Conservation (phyloP, 495 filamentous ascomycete species). For the Acidiella bohemica region DNA sequence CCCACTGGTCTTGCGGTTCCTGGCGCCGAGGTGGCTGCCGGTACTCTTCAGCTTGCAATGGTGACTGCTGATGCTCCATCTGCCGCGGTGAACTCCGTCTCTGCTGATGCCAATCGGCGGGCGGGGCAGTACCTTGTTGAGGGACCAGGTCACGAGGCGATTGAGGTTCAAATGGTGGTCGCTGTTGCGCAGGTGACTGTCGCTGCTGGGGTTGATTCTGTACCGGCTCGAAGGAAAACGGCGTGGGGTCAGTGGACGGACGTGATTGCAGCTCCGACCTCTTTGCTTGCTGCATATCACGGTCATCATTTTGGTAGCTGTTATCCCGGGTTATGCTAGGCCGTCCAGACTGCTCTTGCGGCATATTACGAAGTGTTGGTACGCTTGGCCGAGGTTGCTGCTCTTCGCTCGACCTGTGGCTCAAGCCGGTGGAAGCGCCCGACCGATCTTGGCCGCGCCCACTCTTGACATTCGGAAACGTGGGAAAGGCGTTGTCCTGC, state of each 20-base stretch:
- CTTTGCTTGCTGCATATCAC: background rate
- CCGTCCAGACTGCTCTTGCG: background rate
- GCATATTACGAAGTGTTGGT: background rate
- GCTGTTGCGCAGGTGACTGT: background rate
- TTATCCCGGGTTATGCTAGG: background rate
- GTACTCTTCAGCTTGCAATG: background rate
- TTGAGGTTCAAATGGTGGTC: too few species aligned
- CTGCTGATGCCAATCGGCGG: background rate
- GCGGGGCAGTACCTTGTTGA: too few species aligned
- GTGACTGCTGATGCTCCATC: background rate
- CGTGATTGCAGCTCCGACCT: background rate
- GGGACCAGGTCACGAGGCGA: too few species aligned
- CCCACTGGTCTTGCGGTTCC: background rate
- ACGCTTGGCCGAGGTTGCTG: background rate
- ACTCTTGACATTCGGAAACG: conserved; percentile 19
- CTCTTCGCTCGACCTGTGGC: conserved; percentile 13
- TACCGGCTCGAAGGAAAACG: conserved; percentile 5
- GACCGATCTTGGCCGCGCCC: conserved; percentile 3
- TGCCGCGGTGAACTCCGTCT: background rate
- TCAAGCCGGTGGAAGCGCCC: conserved; percentile 8
- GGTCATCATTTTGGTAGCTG: conserved; percentile 3
- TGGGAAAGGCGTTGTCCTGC: conserved; percentile 24
- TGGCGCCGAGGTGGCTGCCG: background rate
- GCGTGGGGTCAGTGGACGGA: conserved; percentile 7
- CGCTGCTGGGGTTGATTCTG: background rate